phyloP scores from a whole-genome alignment of 306 rosid genomes.

The Quercus gilva region DNA sequence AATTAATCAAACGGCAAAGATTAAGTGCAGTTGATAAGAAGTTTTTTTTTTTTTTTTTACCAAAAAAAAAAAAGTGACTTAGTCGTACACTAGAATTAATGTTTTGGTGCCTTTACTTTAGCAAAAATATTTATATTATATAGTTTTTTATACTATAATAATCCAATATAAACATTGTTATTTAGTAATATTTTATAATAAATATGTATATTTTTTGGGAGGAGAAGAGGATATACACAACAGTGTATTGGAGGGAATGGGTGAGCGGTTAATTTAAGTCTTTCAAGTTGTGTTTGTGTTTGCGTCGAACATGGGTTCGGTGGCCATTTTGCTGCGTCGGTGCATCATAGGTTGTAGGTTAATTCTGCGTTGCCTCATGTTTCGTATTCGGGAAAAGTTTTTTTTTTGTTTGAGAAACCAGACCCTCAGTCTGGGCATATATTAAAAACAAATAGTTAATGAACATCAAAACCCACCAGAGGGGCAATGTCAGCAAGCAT shows the following conservation, averaged over 20 bases:
- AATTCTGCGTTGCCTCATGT: neutral
- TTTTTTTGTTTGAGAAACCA: neutral
- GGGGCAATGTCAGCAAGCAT: too few species aligned
- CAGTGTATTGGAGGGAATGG: constrained; percentile 57
- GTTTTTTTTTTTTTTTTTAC: neutral
- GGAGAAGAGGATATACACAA: neutral
- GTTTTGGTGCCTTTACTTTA: too few species aligned
- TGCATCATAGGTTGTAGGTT: neutral
- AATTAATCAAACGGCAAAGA: neutral
- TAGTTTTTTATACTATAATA: too few species aligned
- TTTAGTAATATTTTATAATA: too few species aligned
- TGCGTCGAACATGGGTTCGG: too few species aligned
- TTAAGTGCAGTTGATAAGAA: neutral
- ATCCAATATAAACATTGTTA: too few species aligned
- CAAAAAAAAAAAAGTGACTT: neutral
- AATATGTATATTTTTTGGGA: neutral
- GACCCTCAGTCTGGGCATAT: too few species aligned
- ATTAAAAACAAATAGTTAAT: too few species aligned
- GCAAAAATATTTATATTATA: too few species aligned
- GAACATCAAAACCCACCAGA: too few species aligned
- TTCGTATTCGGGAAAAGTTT: neutral
- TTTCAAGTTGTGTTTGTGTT: constrained; percentile 24
- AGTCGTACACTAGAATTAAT: too few species aligned
- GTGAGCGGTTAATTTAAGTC: constrained; percentile 50
- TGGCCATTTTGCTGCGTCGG: too few species aligned